A percentile compares a stretch with the other conserved stretches of the same genome.
Evolutionary conservation across 2,329 filamentous ascomycete species (phyloP).

Genomic region (Colletotrichum camelliae): DNA sequence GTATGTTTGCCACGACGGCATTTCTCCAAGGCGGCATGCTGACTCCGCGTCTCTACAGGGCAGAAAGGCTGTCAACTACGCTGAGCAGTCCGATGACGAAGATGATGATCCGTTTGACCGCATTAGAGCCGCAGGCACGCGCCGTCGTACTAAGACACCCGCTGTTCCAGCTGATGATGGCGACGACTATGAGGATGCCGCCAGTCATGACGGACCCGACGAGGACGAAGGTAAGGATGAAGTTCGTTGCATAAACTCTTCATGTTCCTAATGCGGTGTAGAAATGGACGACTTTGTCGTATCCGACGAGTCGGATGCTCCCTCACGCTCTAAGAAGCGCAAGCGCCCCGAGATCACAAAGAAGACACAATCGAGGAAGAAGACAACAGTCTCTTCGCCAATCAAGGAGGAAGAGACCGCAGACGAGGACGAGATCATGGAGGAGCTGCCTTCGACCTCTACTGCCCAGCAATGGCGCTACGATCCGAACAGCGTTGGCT

Average conservation of each 20-base stretch:
- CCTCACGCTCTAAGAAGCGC: constrained; percentile 69
- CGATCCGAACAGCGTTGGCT: constrained; percentile 52
- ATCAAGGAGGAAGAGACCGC: constrained; percentile 41
- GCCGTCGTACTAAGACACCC: constrained; percentile 53
- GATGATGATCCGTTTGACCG: constrained; percentile 74
- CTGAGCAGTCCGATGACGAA: constrained; percentile 83
- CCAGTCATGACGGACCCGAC: constrained; percentile 62
- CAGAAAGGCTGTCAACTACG: constrained; percentile 74
- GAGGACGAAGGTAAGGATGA: constrained; percentile 63
- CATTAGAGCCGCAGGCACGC: constrained; percentile 41
- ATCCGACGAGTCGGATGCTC: constrained; percentile 82
- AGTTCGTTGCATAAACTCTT: not conserved
- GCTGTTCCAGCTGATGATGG: constrained; percentile 68
- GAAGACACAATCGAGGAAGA: constrained; percentile 63
- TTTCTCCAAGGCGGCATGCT: not conserved
- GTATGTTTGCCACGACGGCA: constrained; percentile 46
- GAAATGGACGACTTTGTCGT: constrained; percentile 88
- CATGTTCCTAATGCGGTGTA: constrained; percentile 25
- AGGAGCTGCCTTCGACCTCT: constrained; percentile 65
- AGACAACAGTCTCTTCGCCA: constrained; percentile 60
- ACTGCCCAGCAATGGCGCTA: constrained; percentile 85
- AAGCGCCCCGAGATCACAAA: constrained; percentile 66
- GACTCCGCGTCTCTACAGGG: constrained; percentile 35
- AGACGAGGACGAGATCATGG: constrained; percentile 59
- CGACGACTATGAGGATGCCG: constrained; percentile 74